Base-by-base conservation (phyloP, 805 yeast species). In the Starmerella bacillaris region DNA sequence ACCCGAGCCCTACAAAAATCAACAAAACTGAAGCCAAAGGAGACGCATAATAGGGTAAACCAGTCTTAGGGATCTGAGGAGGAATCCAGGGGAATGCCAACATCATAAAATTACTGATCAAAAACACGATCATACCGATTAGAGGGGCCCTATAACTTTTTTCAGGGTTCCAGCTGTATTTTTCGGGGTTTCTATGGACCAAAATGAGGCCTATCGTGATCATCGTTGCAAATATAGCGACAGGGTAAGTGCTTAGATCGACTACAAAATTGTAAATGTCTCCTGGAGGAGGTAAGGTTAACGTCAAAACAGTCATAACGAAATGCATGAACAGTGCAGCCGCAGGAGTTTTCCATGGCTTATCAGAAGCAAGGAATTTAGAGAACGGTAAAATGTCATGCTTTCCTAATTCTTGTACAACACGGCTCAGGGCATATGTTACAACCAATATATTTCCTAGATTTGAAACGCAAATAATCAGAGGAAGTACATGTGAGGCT, bases 391-490 rank as follows among this genome's bases (percentile, higher is more conserved):
- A 47, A 12, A 64, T 37, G 15, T 57, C 44, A 44, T 68, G 71
- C 30, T 51, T 55, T 2, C 74, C 77, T 31, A 72, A 54, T 42
- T 69, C 75, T 43, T 67, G 68, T 45, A 67, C 69, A 30, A 73
- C 74, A 24, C 70, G 51, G 5, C 73, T 63, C 38, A 68, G 73
- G 3, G 78, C 73, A 47, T 64, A 73, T 4, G 72, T 60, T 3
- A 72, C 79, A 24, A 73, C 78, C 33, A 72, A 55, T 9, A 72
- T 72, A 44, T 72, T 73, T 2, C 79, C 79, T 30, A 73, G 55
- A 36, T 72, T 72, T 12, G 77, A 72, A 17, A 69, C 49, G 3
- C 76, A 66, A n/a, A 72, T 71, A 16, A 70, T 53, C 8, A 72
- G 50, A 1, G 78, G 78, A 22, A 72, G 54, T 0, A 70, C 43